Base-by-base conservation (phyloP, 164 flowering plant genomes). In the Euptelea pleiosperma region DNA sequence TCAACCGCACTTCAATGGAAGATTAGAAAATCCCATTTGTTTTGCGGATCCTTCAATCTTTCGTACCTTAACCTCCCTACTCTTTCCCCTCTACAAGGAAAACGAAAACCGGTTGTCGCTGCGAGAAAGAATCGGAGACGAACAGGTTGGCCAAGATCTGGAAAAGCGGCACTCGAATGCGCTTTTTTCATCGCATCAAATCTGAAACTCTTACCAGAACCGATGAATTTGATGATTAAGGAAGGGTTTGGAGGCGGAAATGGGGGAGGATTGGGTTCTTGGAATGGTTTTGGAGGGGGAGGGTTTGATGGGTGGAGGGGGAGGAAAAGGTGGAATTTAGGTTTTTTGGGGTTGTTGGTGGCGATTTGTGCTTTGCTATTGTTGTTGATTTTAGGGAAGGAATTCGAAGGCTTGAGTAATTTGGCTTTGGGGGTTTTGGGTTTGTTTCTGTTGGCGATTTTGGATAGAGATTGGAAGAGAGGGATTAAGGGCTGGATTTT, bases 181-280 rank as follows among this genome's bases (percentile, higher is more conserved):
- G 62, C 77, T 4, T 58, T 71, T 11, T n/a, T 58, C 47, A 15
- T 78, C 37, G 82, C 80, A 0, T 66, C 79, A 3, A 70, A 71
- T 48, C 61, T 75, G 55, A 73, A 65, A 57, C n/a, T 83, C 12
- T 52, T 83, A 30, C 88, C 92, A 0, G 80, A 69, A 28, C 86
- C 88, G 9, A 46, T 79, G 21, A 72, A 78, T 64, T 39, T 64
- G 30, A 34, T 85, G 8, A 6, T 78, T n/a, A 66, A 48, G 29
- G 82, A 79, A 55, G 57, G 71, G 7, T 56, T 61, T 5, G 73
- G 73, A 3, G 79, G 65, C 0, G 66, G 61, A 5, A 60, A 57
- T 15, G 78, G 72, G 0, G 79, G 84, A 10, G 70, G 71, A 1
- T 67, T 63, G 1, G 74, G 81, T 63, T 60, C 66, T 31, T 55